phyloP scores from a whole-genome alignment of 352 stramenopile genomes.

The Phytophthora pluvialis region DNA sequence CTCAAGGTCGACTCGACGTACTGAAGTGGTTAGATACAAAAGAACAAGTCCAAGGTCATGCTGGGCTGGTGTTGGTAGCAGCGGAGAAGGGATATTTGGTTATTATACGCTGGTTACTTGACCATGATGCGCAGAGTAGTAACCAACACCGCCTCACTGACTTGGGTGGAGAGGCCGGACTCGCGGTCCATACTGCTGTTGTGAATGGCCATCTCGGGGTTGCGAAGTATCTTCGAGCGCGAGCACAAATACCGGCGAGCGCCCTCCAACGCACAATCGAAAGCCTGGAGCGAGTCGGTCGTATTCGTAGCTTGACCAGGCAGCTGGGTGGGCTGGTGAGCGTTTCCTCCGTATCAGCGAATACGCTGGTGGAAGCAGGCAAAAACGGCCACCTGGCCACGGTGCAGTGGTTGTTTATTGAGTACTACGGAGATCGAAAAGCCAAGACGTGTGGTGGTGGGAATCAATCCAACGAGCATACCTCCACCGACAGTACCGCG shows the following conservation, averaged over 20 bases:
- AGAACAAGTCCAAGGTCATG: background rate
- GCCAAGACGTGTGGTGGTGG: too few species aligned
- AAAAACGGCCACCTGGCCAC: background rate
- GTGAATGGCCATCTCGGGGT: background rate
- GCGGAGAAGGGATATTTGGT: background rate
- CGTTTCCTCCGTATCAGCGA: background rate
- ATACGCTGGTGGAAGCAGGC: background rate
- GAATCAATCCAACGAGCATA: too few species aligned
- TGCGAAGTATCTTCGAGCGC: constrained; percentile 3
- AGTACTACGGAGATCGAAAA: too few species aligned
- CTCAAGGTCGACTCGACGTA: background rate
- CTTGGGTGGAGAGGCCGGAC: background rate
- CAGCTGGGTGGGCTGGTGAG: background rate
- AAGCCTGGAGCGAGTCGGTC: background rate
- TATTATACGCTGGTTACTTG: constrained; percentile 1
- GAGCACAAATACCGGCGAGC: background rate
- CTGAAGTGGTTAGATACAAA: background rate
- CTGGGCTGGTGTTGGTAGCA: background rate
- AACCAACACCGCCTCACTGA: background rate
- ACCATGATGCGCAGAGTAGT: background rate
- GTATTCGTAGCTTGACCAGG: background rate
- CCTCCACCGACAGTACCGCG: too few species aligned
- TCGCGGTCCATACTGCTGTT: background rate
- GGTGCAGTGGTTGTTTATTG: too few species aligned
- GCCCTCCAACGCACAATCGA: background rate